A percentile compares a stretch with the other conserved stretches of the same genome.
These are phyloP conservation scores for Phascolomyces articulosus DNA, from an alignment of 371 early-diverging fungal genomes.

Conservation along the genomic window DNA sequence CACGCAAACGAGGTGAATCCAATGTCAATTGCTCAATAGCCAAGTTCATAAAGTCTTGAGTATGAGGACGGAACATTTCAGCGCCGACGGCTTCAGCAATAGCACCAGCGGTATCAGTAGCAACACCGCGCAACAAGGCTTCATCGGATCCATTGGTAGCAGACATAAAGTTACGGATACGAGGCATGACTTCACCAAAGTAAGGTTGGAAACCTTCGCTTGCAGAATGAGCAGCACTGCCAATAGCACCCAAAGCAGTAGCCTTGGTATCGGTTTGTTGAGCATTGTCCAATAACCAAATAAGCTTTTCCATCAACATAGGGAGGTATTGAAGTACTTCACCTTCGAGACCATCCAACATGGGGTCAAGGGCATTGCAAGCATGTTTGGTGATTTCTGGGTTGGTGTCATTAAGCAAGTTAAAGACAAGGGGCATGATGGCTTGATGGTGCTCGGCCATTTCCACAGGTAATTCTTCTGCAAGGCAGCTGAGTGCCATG, in stretches of 20 bases:
- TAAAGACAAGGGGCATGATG: slow-evolving; percentile 80
- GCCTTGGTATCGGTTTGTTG: slow-evolving; percentile 62
- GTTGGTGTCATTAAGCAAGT: slow-evolving; percentile 72
- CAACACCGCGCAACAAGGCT: slow-evolving; percentile 76
- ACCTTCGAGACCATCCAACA: slow-evolving; percentile 78
- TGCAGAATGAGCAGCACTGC: slow-evolving; percentile 85
- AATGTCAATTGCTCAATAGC: slow-evolving; percentile 79
- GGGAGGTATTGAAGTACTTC: slow-evolving; percentile 77
- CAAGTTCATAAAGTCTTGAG: slow-evolving; percentile 71
- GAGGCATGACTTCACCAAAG: slow-evolving; percentile 71
- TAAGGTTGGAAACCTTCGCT: slow-evolving; percentile 74
- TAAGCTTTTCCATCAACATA: slow-evolving; percentile 75
- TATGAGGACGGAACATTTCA: slow-evolving; percentile 76
- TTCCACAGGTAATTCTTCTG: slow-evolving; percentile 78
- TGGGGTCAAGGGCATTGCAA: slow-evolving; percentile 80
- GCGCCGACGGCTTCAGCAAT: slow-evolving; percentile 86
- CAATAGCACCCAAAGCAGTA: slow-evolving; percentile 82
- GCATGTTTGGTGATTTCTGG: slow-evolving; percentile 75
- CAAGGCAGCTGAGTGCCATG: slow-evolving; percentile 80
- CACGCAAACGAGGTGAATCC: slow-evolving; percentile 71
- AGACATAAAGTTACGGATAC: slow-evolving; percentile 72
- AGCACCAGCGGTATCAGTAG: slow-evolving; percentile 82
- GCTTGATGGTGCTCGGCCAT: slow-evolving; percentile 76
- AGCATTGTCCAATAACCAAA: slow-evolving; percentile 68
- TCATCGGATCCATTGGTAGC: slow-evolving; percentile 63